Evolutionary conservation across 495 filamentous ascomycete genomes (phyloP), one percentile per base, ranked within the genome.

Genomic region (Penicillium riverlandense): DNA sequence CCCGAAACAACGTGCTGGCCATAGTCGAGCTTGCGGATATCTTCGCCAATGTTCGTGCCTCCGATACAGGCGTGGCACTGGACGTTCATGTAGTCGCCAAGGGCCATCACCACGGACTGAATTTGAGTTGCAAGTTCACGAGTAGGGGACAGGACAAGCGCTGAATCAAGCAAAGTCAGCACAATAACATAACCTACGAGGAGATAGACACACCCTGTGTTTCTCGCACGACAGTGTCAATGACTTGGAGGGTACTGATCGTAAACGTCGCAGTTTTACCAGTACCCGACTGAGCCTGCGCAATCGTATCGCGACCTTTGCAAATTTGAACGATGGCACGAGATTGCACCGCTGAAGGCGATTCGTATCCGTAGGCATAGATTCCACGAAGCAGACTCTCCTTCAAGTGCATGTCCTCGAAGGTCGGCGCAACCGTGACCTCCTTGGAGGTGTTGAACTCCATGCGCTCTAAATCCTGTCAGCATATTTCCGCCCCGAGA

Each of bases 231-330:
- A 74, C 79, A 2, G 84, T 86, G 55, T 92, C 86, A 72, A 91
- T 90, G 53, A 95, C 86, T 62, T 98, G 92, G 28, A 99, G 83
- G 59, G 94, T 89, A 58, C 87, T 92, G 69, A 99, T 96, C 44
- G 91, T 90, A 74, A 99, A 99, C 1, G 92, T 99, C 8, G 92
- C 92, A 15, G 92, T 99, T 75, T 99, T 99, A 72, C 92, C 92
- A 41, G 92, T 99, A 71, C 92, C 92, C 41, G 90, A 96, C 75
- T 99, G 92, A n/a, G 92, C 92, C 66, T 99, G 92, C 30, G 92
- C 92, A 64, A 99, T 99, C 40, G 89, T 95, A 62, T 99, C 92
- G 64, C 90, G 88, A 48, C 91, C 92, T 72, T 95, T 97, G 79
- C 90, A 96, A 59, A 98, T 90, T 66, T 96, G 91, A 50, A 97